A percentile compares a stretch with the other conserved stretches of the same genome.
Evolutionary conservation across 116 monocot genomes (phyloP).

Genomic region (Trichopus zeylanicus): DNA sequence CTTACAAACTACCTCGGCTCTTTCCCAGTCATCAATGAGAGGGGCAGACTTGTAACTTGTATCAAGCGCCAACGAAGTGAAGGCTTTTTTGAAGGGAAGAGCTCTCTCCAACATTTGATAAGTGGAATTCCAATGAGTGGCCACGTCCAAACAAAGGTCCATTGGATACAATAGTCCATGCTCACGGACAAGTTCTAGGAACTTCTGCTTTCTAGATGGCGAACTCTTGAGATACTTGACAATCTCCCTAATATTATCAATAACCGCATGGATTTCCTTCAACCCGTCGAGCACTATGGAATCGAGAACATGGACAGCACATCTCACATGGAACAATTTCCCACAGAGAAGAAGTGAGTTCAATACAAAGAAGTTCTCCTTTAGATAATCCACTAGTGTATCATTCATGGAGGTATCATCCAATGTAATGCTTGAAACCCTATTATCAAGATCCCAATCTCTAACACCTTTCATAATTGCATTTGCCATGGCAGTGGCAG

Average conservation of each 20-base stretch:
- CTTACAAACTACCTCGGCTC: conserved; percentile 1
- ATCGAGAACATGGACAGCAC: conserved; percentile 1
- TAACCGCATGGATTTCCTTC: neutral
- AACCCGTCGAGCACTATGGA: neutral
- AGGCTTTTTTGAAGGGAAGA: neutral
- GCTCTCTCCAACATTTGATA: neutral
- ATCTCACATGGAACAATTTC: conserved; percentile 1
- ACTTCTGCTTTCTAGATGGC: neutral
- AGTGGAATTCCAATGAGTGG: neutral
- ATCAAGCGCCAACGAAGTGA: neutral
- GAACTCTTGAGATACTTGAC: neutral
- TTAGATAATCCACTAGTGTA: neutral
- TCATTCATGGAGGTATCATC: neutral
- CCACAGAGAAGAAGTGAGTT: neutral
- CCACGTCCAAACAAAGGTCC: conserved; percentile 1
- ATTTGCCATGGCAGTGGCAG: neutral
- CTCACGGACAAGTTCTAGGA: neutral
- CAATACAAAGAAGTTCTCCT: neutral
- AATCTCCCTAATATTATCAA: neutral
- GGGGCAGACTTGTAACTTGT: neutral
- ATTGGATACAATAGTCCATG: neutral
- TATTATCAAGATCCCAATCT: neutral
- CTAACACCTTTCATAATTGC: neutral
- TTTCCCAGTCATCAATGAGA: conserved; percentile 1
- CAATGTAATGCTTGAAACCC: conserved; percentile 1